Evolutionary conservation across 164 flowering plant species (phyloP), one percentile per base, ranked within the genome.

Genomic region (Stephania cephalantha): DNA sequence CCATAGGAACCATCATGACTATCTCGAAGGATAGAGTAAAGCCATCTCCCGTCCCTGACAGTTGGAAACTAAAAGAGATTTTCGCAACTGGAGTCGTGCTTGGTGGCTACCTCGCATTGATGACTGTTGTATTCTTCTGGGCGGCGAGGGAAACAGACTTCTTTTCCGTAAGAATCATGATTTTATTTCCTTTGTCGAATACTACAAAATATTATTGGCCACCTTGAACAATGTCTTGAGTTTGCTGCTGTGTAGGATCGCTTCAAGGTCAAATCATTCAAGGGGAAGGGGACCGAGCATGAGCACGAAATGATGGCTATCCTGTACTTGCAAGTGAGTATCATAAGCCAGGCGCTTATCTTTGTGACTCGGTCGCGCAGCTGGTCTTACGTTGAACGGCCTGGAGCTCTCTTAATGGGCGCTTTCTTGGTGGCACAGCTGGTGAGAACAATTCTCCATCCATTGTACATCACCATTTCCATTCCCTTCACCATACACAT

Each of bases 101-200:
- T 76, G 99, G 99, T 63, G 83, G 93, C 69, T 95, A 95, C 86
- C 77, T 90, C 73, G 99, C 94, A 44, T 68, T 95, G 84, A 89
- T 93, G 97, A 92, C 98, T 12, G 97, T 95, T 17, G 65, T 93
- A 46, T 95, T 95, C 87, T 95, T 95, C 83, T 95, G 97, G 97
- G 75, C 74, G 7, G 84, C 91, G 86, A 75, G 84, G n/a, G 88
- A 91, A 0, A 93, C 97, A 1, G 81, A 83, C 69, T 93, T 92
- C 83, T 95, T 93, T 86, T 15, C 96, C 29, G 99, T 95, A 90
- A 29, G 84, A 12, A 73, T 17, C 53, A 13, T 30, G 4, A 0
- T 31, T 46, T 53, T 71, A 5, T 20, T 45, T 17, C 22, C 53
- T 22, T 65, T 61, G 22, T 7, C 7, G 25, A 17, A 18, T 18